Evolutionary conservation across 148 eudicot species (phyloP).

Genomic region (Cornus florida): DNA sequence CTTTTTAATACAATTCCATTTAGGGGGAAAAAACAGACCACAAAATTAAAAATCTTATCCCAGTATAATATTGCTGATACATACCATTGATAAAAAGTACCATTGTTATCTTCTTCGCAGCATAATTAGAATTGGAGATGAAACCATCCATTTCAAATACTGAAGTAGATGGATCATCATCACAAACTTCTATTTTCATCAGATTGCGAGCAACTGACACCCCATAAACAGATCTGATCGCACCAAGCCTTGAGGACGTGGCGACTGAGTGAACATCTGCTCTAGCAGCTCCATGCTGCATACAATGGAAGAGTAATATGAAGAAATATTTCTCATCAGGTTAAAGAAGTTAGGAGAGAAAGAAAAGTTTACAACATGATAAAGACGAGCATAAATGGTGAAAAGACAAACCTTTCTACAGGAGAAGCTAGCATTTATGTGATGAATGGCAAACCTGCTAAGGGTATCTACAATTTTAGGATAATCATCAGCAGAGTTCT

Average conservation of each 20-base stretch:
- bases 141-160: constrained; percentile 86
- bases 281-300: constrained; percentile 87
- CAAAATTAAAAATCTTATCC: not conserved
- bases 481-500: constrained; percentile 93
- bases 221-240: constrained; percentile 87
- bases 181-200: constrained; percentile 66
- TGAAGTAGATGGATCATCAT: constrained; percentile 65
- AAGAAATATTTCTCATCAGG: not conserved
- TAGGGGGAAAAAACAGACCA: not conserved
- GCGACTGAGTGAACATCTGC: constrained; percentile 85
- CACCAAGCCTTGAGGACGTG: constrained; percentile 77
- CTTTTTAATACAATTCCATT: too few relatives aligned
- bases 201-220: constrained; percentile 77
- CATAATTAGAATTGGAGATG: constrained; percentile 78
- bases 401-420: constrained; percentile 77
- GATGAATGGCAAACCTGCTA: constrained; percentile 92
- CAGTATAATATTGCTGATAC: constrained; percentile 15
- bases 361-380: not conserved
- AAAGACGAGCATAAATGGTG: constrained; percentile 1
- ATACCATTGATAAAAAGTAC: constrained; percentile 90
- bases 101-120: constrained; percentile 88
- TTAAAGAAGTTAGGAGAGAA: not conserved
- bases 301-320: not conserved
- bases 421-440: constrained; percentile 72
- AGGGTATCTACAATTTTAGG: constrained; percentile 90